Evolutionary conservation across 176 grass and related monocot species (phyloP), one percentile per base, ranked within the genome.

Genomic region (Puya raimondii): DNA sequence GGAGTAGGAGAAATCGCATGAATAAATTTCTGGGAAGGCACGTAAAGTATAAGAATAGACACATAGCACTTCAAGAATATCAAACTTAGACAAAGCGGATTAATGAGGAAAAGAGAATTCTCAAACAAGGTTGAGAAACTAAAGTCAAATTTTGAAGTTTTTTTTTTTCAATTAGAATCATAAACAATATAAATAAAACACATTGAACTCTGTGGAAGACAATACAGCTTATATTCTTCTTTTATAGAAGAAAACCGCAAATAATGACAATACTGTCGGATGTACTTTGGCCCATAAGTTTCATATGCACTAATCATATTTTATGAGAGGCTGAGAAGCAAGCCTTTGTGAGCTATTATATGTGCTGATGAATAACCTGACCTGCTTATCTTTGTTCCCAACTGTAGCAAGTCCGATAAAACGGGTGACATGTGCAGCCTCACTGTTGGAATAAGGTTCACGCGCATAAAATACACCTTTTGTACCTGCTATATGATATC

Each of bases 1-100:
- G 93, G 93, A 77, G 81, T 92, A 83, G 93, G 93, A 90, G 86
- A 87, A 90, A 97, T 92, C 50, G 86, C 93, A 87, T 97, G 93
- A 85, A 92, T 92, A 92, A 90, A 97, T 80, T 84, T 97, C 86
- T 97, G 84, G 66, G 88, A 70, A 86, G 33, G 70, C 63, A 58
- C 71, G 64, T 68, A 71, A 22, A 67, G 73, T 64, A 68, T 10
- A 84, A 17, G 63, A 75, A 58, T 68, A 79, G 4, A 56, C 63
- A 78, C 84, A 51, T 73, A 71, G 51, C 63, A 26, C 64, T 70
- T 23, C 42, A 81, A 29, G 51, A 57, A 64, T 72, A 68, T 9
- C 25, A 7, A 67, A 42, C 33, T 42, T 42, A 42, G 33, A 6
- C 4, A 4, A 42, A 0, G 33, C 33, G 7, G 4, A 42, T 42